phyloP scores from a whole-genome alignment of 306 rosid genomes.

The Carpinus viminea region DNA sequence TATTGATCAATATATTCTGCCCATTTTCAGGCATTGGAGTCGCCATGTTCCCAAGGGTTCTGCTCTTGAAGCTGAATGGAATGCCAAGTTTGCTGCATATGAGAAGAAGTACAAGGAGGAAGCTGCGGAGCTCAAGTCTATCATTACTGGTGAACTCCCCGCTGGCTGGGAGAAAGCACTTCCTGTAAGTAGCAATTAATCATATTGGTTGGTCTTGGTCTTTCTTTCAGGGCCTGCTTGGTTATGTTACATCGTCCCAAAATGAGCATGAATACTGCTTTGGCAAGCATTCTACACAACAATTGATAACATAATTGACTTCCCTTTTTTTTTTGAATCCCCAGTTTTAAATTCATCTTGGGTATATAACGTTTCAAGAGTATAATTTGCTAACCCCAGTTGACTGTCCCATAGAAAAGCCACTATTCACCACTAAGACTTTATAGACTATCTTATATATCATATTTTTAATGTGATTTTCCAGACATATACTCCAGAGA shows the following conservation, averaged over 20 bases:
- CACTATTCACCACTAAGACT: background rate
- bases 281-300: background rate
- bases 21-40: constrained; percentile 81
- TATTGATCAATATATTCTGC: constrained; percentile 25
- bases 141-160: constrained; percentile 70
- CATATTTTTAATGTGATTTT: constrained; percentile 33
- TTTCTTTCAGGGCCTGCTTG: background rate
- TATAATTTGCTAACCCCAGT: background rate
- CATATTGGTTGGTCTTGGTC: background rate
- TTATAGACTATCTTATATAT: constrained; percentile 13
- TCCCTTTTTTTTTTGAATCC: constrained; percentile 2
- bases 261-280: background rate
- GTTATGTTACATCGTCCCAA: background rate
- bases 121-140: constrained; percentile 72
- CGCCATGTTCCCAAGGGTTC: constrained; percentile 80
- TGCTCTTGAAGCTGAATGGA: constrained; percentile 87
- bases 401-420: background rate
- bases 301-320: background rate
- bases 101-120: constrained; percentile 90
- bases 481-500: constrained; percentile 94
- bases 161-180: constrained; percentile 98
- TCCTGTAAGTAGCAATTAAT: constrained; percentile 61
- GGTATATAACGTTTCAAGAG: background rate
- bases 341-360: background rate
- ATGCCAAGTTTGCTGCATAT: constrained; percentile 81